phyloP scores from a whole-genome alignment of 345 rosid genomes.

The Dipteronia sinensis region DNA sequence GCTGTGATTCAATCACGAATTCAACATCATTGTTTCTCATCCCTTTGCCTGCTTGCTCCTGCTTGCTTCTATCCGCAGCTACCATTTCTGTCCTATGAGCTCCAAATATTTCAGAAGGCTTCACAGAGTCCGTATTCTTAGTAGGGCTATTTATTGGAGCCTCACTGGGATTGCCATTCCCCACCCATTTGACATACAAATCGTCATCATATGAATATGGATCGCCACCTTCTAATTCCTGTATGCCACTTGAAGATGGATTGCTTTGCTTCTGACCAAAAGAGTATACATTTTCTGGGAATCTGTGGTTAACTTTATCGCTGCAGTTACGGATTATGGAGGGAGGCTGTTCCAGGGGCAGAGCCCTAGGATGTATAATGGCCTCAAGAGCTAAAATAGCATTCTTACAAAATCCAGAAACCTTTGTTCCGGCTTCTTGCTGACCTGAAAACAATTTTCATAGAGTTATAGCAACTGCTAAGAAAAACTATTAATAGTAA shows the following conservation, averaged over 20 bases:
- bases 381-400: slow-evolving; percentile 80
- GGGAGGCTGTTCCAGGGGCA: slow-evolving; percentile 50
- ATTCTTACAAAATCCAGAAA: slow-evolving; percentile 66
- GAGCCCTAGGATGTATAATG: slow-evolving; percentile 81
- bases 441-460: slow-evolving; percentile 46
- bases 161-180: slow-evolving; percentile 28
- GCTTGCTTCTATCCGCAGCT: slow-evolving; percentile 18
- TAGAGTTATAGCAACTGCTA: not conserved
- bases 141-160: slow-evolving; percentile 23
- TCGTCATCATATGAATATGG: slow-evolving; percentile 46
- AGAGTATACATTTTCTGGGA: slow-evolving; percentile 26
- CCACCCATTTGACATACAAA: slow-evolving; percentile 39
- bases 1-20: slow-evolving; percentile 12
- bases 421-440: slow-evolving; percentile 51
- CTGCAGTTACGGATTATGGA: slow-evolving; percentile 22
- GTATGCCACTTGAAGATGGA: slow-evolving; percentile 29
- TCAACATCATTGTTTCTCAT: slow-evolving; percentile 28
- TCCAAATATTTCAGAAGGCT: slow-evolving; percentile 10
- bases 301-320: slow-evolving; percentile 26
- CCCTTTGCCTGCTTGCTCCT: slow-evolving; percentile 27
- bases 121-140: slow-evolving; percentile 21
- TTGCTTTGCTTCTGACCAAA: slow-evolving; percentile 30
- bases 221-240: slow-evolving; percentile 21
- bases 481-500: not conserved
- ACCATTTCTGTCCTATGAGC: slow-evolving; percentile 22